Evolutionary conservation across 345 rosid genomes (phyloP).

Genomic region (Salix dunnii): DNA sequence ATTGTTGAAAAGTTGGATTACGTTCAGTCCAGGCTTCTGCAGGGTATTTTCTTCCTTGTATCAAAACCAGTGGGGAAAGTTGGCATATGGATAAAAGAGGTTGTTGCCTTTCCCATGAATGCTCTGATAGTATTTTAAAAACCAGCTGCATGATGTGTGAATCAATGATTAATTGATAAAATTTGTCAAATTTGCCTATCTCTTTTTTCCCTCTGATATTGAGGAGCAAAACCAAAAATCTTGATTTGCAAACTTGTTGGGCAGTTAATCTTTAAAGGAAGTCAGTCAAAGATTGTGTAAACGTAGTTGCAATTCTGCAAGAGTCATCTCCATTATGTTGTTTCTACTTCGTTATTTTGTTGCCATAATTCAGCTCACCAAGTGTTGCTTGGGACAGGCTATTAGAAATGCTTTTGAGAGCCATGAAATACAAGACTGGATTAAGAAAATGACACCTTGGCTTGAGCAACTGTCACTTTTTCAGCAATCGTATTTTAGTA

Average conservation of each 20-base stretch:
- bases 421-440: conserved; percentile 47
- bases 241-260: not conserved
- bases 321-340: too few species aligned
- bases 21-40: conserved; percentile 78
- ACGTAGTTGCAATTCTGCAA: too few species aligned
- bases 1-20: conserved; percentile 90
- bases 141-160: not conserved
- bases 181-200: not conserved
- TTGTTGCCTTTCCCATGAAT: conserved; percentile 22
- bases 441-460: conserved; percentile 55
- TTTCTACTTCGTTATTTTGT: not conserved
- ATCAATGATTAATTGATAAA: not conserved
- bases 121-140: not conserved
- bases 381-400: conserved; percentile 41
- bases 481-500: conserved; percentile 46
- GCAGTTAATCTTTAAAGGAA: not conserved
- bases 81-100: conserved; percentile 74
- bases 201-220: not conserved
- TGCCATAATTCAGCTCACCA: conserved; percentile 7
- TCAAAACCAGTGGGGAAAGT: conserved; percentile 76
- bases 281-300: too few species aligned
- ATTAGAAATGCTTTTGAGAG: conserved; percentile 45
- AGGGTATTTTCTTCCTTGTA: conserved; percentile 47
- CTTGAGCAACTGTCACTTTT: conserved; percentile 55
- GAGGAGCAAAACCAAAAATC: not conserved